phyloP scores from a whole-genome alignment of 495 filamentous ascomycete genomes.

The Podospora fimiseda region DNA sequence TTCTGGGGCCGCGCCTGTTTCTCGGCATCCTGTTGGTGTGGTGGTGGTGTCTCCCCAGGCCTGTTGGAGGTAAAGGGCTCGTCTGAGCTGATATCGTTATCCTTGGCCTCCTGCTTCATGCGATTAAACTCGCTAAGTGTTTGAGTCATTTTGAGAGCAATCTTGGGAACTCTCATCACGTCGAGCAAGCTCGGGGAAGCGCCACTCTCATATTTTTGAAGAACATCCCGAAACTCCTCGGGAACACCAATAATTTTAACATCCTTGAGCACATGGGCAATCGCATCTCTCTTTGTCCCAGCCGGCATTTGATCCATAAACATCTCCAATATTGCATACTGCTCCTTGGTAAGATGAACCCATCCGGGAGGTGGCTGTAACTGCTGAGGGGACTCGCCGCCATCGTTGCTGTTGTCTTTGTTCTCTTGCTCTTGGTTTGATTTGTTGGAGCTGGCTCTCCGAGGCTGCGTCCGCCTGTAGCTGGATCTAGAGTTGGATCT shows the following conservation, averaged over 20 bases:
- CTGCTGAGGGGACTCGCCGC: neutral
- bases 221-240: slow-evolving; percentile 22
- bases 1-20: slow-evolving; percentile 17
- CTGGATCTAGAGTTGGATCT: neutral
- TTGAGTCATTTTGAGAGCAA: slow-evolving; percentile 15
- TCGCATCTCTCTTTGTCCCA: neutral
- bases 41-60: slow-evolving; percentile 20
- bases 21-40: slow-evolving; percentile 10
- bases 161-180: slow-evolving; percentile 31
- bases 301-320: neutral
- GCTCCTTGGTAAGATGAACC: slow-evolving; percentile 29
- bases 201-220: slow-evolving; percentile 49
- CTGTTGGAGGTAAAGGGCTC: slow-evolving; percentile 16
- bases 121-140: slow-evolving; percentile 10
- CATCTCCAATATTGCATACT: slow-evolving; percentile 13
- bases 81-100: neutral
- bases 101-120: slow-evolving; percentile 1
- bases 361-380: slow-evolving; percentile 27
- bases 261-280: slow-evolving; percentile 5
- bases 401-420: neutral
- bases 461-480: slow-evolving; percentile 21
- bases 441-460: slow-evolving; percentile 5
- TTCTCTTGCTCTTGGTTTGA: slow-evolving; percentile 5
- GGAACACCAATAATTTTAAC: slow-evolving; percentile 26
- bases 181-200: slow-evolving; percentile 59